Percentiles rank a stretch among this genome's conserved stretches.
phyloP scores from a whole-genome alignment of 73 alveolate genomes.

The Breviolum minutum region DNA sequence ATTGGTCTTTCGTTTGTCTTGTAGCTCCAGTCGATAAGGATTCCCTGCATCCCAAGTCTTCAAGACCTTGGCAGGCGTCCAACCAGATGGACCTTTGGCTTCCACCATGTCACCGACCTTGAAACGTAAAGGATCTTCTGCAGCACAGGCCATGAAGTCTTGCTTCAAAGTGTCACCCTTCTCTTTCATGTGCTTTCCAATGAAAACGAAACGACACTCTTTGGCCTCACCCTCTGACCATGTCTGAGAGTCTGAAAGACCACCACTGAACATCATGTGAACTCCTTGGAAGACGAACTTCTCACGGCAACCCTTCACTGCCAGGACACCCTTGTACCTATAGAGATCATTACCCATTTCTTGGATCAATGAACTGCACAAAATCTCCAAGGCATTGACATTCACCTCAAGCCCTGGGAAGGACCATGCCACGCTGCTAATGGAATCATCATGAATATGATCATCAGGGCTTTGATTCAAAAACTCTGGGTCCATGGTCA shows the following conservation, averaged over 20 bases:
- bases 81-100: neutral
- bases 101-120: constrained; percentile 48
- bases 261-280: constrained; percentile 82
- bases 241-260: neutral
- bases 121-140: constrained; percentile 24
- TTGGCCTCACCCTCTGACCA: constrained; percentile 31
- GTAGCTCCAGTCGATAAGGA: constrained; percentile 24
- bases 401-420: constrained; percentile 33
- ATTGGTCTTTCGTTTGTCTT: constrained; percentile 35
- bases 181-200: constrained; percentile 46
- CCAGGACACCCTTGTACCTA: constrained; percentile 54
- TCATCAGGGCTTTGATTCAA: constrained; percentile 20
- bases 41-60: constrained; percentile 75
- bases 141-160: constrained; percentile 43
- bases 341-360: neutral
- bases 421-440: neutral
- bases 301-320: constrained; percentile 61
- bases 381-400: neutral
- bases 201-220: constrained; percentile 88
- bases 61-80: constrained; percentile 30
- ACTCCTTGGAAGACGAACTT: constrained; percentile 95
- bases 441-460: constrained; percentile 30
- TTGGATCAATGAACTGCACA: neutral
- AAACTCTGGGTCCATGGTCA: constrained; percentile 83
- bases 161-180: neutral